A percentile compares a stretch with the other conserved stretches of the same genome.
phyloP scores from a whole-genome alignment of 2,329 filamentous ascomycete species.

The Penicillium nordicum region DNA sequence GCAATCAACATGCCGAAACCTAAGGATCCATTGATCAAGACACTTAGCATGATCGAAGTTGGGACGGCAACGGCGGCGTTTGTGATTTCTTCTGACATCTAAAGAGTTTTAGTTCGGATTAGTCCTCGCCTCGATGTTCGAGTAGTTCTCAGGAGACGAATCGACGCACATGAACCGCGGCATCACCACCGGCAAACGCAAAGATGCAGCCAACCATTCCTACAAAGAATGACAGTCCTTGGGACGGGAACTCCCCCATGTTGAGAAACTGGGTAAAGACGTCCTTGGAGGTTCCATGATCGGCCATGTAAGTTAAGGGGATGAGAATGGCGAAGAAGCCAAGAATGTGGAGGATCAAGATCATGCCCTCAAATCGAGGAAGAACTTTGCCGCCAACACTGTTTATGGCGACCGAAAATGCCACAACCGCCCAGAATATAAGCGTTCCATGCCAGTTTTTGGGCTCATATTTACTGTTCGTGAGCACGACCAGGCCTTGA shows the following conservation, averaged over 20 bases:
- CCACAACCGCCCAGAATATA: conserved; percentile 45
- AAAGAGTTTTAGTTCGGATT: not conserved
- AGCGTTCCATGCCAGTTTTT: conserved; percentile 51
- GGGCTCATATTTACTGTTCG: conserved; percentile 34
- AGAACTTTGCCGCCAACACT: conserved; percentile 42
- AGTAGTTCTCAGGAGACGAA: not conserved
- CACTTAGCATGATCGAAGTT: conserved; percentile 35
- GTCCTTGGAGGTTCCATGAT: conserved; percentile 39
- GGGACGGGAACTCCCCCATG: conserved; percentile 43
- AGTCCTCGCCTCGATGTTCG: not conserved
- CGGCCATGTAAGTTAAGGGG: conserved; percentile 43
- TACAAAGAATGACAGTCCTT: conserved; percentile 41
- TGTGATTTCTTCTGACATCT: conserved; percentile 42
- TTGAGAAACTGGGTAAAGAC: conserved; percentile 51
- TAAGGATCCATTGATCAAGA: conserved; percentile 36
- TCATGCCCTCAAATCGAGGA: conserved; percentile 48
- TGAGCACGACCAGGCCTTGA: conserved; percentile 40
- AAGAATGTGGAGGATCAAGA: conserved; percentile 50
- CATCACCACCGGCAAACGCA: conserved; percentile 38
- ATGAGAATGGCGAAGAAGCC: conserved; percentile 54
- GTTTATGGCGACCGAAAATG: conserved; percentile 44
- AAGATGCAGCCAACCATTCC: conserved; percentile 36
- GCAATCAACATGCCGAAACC: conserved; percentile 40
- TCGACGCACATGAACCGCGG: conserved; percentile 38
- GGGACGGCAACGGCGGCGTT: conserved; percentile 39